phyloP scores from a whole-genome alignment of 805 yeast genomes.

The Scheffersomyces stipitis region DNA sequence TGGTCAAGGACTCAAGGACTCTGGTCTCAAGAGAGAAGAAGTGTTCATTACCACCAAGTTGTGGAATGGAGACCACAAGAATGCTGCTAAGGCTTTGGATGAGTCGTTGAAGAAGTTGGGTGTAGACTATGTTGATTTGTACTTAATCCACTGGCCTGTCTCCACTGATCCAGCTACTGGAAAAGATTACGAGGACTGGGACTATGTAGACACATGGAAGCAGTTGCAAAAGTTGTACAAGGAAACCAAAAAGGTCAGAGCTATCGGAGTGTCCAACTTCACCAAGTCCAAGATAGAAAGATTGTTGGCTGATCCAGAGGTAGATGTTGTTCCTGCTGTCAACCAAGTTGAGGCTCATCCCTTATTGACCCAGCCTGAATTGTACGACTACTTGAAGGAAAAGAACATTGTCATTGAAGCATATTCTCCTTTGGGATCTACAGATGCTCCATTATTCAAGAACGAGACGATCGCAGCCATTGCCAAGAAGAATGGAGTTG shows the following conservation, averaged over 20 bases:
- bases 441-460: conserved; percentile 50
- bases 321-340: conserved; percentile 60
- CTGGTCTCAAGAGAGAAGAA: conserved; percentile 64
- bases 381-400: conserved; percentile 50
- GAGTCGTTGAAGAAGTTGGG: conserved; percentile 61
- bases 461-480: conserved; percentile 43
- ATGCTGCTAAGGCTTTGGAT: conserved; percentile 54
- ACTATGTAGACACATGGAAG: conserved; percentile 60
- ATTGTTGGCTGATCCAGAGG: conserved; percentile 49
- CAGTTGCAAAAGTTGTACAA: conserved; percentile 56
- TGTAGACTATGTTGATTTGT: conserved; percentile 74
- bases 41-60: conserved; percentile 72
- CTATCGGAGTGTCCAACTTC: conserved; percentile 80
- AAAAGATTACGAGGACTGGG: conserved; percentile 31
- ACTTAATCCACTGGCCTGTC: conserved; percentile 83
- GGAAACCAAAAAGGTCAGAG: conserved; percentile 51
- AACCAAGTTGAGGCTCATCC: conserved; percentile 82
- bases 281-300: conserved; percentile 51
- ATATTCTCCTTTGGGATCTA: conserved; percentile 74
- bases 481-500: conserved; percentile 42
- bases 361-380: conserved; percentile 61
- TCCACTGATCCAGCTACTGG: conserved; percentile 46
- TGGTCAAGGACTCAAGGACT: conserved; percentile 52
- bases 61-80: conserved; percentile 54
- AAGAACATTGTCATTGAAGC: conserved; percentile 66